Base-by-base conservation (phyloP, 257 asterid species). In the Thymus quinquecostatus region DNA sequence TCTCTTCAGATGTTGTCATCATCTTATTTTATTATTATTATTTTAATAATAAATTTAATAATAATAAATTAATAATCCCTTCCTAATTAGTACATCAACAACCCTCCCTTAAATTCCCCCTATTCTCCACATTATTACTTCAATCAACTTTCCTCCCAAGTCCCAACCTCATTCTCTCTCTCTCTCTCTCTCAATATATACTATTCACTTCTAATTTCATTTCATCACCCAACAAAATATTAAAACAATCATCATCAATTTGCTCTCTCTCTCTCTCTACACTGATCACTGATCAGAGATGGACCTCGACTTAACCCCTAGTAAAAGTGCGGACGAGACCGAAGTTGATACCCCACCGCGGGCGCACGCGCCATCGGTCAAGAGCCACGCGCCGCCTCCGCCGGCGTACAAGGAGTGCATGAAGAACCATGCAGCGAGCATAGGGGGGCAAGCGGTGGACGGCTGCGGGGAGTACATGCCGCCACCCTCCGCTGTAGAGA, bases 381-480 rank as follows among this genome's bases (percentile, higher is more conserved):
- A 73, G 81, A 75, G 10, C 81, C 81, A 6, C 72, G 68, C 74
- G 12, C 73, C 77, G 32, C 74, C 74, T 5, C 70, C 64, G 0
- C 53, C n/a, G 54, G 40, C 64, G 0, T 85, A 85, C 78, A 77
- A 63, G 66, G 96, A 86, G 66, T 90, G 97, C 78, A 76, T 85
- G 78, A 90, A 81, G 66, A 90, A 90, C 83, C 96, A 88, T 73
- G 97, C 97, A 33, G 95, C 89, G 10, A 34, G 48, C 21, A 48
- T 85, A 0, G 97, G 96, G 10, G 87, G 83, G 59, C 87, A 82
- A 27, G 93, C 93, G 3, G 78, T 85, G 30, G 97, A 90, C 78
- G 95, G 95, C 4, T 90, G 97, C 67, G 88, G 95, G 10, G 97
- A 86, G 68, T 90, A 75, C 80, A 80, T 88, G 87, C 72, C 89